Conservation (phyloP, 2,329 filamentous ascomycete genomes). For the Graphiopsis chlorocephala region DNA sequence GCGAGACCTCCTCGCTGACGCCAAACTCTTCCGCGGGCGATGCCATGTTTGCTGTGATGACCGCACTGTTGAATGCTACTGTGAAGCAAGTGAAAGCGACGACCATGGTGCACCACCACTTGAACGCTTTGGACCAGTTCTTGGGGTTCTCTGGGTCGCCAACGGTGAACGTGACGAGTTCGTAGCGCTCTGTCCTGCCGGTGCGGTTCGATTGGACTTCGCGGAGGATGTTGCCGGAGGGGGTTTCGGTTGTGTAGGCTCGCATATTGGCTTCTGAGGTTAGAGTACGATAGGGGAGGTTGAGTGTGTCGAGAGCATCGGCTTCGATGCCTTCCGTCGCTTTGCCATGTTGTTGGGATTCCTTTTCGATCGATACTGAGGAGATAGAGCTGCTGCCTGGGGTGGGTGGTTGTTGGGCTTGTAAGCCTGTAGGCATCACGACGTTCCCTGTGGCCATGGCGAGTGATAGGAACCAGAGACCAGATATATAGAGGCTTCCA, state of each 20-base stretch:
- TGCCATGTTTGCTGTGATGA: slow-evolving; percentile 66
- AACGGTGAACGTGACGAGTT: slow-evolving; percentile 68
- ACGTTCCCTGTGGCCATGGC: slow-evolving; percentile 12
- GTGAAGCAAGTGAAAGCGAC: slow-evolving; percentile 60
- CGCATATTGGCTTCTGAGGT: slow-evolving; percentile 26
- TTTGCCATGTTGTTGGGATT: background rate
- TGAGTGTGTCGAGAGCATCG: slow-evolving; percentile 18
- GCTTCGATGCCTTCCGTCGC: slow-evolving; percentile 6
- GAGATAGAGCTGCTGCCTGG: background rate
- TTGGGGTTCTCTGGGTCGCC: slow-evolving; percentile 40
- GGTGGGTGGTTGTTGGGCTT: background rate
- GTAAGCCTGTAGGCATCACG: background rate
- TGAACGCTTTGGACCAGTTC: slow-evolving; percentile 31
- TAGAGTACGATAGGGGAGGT: slow-evolving; percentile 25
- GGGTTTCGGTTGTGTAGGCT: slow-evolving; percentile 29
- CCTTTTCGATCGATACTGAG: slow-evolving; percentile 1
- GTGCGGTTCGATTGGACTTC: slow-evolving; percentile 27
- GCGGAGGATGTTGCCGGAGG: slow-evolving; percentile 24
- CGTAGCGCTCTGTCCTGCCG: slow-evolving; percentile 44
- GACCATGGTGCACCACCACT: slow-evolving; percentile 64
- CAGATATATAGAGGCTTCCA: background rate
- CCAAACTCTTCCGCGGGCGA: slow-evolving; percentile 63
- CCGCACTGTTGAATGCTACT: slow-evolving; percentile 56
- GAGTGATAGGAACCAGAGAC: too few species aligned
- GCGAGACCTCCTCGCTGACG: slow-evolving; percentile 68